These are phyloP conservation scores for Metschnikowia henanensis DNA, from an alignment of 805 yeast genomes.

Conservation along the genomic window DNA sequence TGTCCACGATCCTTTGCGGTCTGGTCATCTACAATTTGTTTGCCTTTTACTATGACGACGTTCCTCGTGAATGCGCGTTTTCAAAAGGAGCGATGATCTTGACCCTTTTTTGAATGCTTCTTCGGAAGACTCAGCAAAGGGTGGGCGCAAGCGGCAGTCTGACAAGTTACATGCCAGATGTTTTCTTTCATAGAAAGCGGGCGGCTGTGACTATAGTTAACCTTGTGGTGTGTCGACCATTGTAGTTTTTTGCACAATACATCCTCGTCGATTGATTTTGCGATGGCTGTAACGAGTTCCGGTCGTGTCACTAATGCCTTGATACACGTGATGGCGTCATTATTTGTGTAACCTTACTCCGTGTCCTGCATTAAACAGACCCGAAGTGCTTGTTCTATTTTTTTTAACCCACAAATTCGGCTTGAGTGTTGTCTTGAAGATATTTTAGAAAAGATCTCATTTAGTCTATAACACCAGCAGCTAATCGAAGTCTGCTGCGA, in stretches of 20 bases:
- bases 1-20: slow-evolving; percentile 87
- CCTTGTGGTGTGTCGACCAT: slow-evolving; percentile 99
- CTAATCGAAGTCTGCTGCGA: no score
- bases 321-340: no score
- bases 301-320: no score
- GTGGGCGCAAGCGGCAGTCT: slow-evolving; percentile 99
- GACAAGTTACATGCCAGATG: slow-evolving; percentile 71
- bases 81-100: slow-evolving; percentile 99
- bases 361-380: no score
- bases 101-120: slow-evolving; percentile 83
- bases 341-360: no score
- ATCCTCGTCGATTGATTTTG: no score
- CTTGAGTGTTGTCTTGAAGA: no score
- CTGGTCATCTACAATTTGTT: slow-evolving; percentile 72
- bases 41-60: slow-evolving; percentile 43
- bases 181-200: slow-evolving; percentile 50
- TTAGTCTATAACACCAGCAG: no score
- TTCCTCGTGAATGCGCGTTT: slow-evolving; percentile 33
- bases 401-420: no score
- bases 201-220: slow-evolving; percentile 97
- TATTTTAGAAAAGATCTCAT: no score
- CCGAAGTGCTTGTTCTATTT: no score
- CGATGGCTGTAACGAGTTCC: no score
- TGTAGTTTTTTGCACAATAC: slow-evolving; percentile 3
- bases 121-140: slow-evolving; percentile 80